These are phyloP conservation scores for Fragaria ananassa DNA, from an alignment of 306 rosid genomes.

Conservation along the genomic window DNA sequence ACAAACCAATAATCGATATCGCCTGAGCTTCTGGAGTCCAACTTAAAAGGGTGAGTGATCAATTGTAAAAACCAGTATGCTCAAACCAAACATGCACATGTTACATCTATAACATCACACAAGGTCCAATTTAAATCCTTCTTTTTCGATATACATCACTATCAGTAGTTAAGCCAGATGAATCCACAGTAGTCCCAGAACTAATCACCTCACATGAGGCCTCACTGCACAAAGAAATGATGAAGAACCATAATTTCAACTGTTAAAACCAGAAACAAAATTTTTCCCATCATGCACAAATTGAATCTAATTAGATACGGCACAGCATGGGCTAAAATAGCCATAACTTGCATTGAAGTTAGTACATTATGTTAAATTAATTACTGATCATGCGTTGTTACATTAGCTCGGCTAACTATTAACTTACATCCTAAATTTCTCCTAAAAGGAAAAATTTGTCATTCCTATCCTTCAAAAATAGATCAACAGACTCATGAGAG, in stretches of 20 bases:
- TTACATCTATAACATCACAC: too few species aligned
- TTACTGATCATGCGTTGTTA: not conserved
- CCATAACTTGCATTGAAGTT: conserved; percentile 16
- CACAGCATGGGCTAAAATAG: not conserved
- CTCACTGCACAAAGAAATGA: not conserved
- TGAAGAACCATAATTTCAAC: not conserved
- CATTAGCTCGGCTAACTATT: not conserved
- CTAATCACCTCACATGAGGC: not conserved
- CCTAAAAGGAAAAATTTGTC: not conserved
- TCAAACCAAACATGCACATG: not conserved
- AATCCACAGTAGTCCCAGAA: too few species aligned
- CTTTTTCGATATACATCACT: not conserved
- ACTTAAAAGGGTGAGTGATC: not conserved
- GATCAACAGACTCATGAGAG: conserved; percentile 14
- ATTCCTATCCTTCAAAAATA: conserved; percentile 16
- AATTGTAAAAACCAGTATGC: not conserved
- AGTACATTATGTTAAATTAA: conserved; percentile 12
- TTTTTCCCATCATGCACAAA: not conserved
- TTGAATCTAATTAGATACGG: not conserved
- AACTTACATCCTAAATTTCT: conserved; percentile 23
- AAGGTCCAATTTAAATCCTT: not conserved
- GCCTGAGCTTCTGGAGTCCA: not conserved
- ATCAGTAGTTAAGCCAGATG: not conserved
- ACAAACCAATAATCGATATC: not conserved
- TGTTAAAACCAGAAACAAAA: not conserved